These are phyloP conservation scores for Taphrina communis DNA, from an alignment of 1,139 yeast genomes.

Conservation along the genomic window DNA sequence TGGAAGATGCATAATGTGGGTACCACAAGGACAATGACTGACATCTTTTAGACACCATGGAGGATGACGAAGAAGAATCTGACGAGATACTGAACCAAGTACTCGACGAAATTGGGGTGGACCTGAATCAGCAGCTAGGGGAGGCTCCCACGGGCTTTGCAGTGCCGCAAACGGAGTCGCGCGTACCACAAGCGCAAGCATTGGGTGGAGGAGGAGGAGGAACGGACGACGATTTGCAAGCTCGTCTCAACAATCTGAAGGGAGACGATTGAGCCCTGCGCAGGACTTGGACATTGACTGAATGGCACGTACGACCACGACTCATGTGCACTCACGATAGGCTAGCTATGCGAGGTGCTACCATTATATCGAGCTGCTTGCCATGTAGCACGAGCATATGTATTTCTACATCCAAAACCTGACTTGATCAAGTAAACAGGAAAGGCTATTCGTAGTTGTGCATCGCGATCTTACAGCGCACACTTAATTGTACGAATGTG, in stretches of 20 bases:
- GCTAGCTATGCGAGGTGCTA: no score
- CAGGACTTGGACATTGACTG: background rate
- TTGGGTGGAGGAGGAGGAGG: constrained; percentile 29
- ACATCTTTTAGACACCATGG: constrained; percentile 52
- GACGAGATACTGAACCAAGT: constrained; percentile 92
- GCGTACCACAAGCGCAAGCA: constrained; percentile 40
- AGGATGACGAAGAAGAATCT: constrained; percentile 66
- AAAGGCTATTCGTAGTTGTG: no score
- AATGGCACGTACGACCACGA: no score
- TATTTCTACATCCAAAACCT: no score
- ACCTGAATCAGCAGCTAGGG: constrained; percentile 61
- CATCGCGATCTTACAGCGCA: no score
- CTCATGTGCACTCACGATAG: no score
- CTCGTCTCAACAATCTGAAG: constrained; percentile 37
- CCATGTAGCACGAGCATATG: no score
- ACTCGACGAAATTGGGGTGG: constrained; percentile 94
- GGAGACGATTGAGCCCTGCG: constrained; percentile 12
- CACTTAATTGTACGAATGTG: no score
- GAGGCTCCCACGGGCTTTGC: constrained; percentile 39
- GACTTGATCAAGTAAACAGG: no score
- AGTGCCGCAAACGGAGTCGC: constrained; percentile 28
- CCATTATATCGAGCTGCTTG: no score
- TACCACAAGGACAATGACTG: constrained; percentile 53
- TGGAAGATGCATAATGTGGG: background rate
- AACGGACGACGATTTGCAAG: constrained; percentile 40